Base-by-base conservation (phyloP, 176 grass and related monocot species). In the Ananas comosus region DNA sequence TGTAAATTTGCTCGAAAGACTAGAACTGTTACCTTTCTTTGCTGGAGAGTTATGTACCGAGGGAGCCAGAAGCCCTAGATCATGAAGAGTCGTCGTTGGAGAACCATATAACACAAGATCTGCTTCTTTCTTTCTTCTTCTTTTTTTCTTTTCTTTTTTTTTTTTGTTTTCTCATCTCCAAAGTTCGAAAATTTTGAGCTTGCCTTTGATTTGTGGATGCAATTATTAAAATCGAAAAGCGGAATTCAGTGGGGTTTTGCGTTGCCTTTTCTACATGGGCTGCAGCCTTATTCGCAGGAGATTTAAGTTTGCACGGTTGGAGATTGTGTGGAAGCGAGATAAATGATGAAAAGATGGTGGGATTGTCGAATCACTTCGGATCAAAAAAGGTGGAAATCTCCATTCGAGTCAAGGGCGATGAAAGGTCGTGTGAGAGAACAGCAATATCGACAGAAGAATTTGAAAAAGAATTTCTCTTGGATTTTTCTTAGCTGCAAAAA, bases 151-250 rank as follows among this genome's bases (percentile, higher is more conserved):
- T 42, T 42, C 6, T 42, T 42, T 6, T 7, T 42, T 42, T 7
- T 42, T 42, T 7, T 42, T 4, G 33, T 42, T 42, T 42, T 42
- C 33, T 42, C 33, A 42, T 42, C 33, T 42, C 33, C 76, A 85
- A 85, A 71, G 70, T 72, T 80, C 48, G 81, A 78, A 78, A 5
- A 71, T 78, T 85, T 75, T 72, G 16, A 81, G 78, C 82, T 88
- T 81, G 86, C 86, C 57, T 88, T 71, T 88, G 77, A 80, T 74
- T 81, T 80, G 80, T 80, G 73, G 67, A 84, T 84, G 82, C 27
- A 49, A 48, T 67, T 67, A 67, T 67, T 67, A 48, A 49, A 49
- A 49, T 18, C 13, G 33, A 19, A 47, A 67, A 33, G 42, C 1
- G 28, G 29, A 67, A 67, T 27, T 48, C 65, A 27, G 11, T 48